phyloP scores from a whole-genome alignment of 2,329 filamentous ascomycete genomes.

The Fusarium sp. region DNA sequence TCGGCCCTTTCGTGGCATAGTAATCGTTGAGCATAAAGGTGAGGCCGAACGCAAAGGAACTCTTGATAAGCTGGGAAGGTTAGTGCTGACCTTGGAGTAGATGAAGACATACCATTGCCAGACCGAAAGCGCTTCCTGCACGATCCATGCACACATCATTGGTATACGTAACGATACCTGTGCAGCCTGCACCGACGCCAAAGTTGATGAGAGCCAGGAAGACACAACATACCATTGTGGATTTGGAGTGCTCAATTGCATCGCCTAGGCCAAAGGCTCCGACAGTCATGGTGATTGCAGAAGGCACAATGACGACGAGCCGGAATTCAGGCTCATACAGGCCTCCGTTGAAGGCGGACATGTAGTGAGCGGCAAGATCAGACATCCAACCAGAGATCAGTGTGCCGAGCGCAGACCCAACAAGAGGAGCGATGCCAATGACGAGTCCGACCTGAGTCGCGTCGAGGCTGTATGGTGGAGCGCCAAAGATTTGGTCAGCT shows the following conservation, averaged over 20 bases:
- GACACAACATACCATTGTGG: background rate
- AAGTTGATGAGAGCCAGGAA: background rate
- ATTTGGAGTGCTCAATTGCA: background rate
- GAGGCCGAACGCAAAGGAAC: background rate
- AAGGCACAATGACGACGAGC: background rate
- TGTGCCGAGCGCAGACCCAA: background rate
- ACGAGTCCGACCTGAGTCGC: background rate
- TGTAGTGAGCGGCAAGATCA: background rate
- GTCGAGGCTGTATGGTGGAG: background rate
- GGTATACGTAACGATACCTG: background rate
- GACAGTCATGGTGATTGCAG: background rate
- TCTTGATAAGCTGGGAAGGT: background rate
- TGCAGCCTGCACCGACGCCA: background rate
- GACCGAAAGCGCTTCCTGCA: background rate
- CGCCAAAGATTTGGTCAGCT: background rate
- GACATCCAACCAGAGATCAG: background rate
- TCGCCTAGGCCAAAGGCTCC: background rate
- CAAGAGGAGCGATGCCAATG: background rate
- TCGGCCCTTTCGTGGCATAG: background rate
- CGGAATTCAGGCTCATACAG: background rate
- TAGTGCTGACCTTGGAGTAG: background rate
- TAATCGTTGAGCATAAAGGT: conserved; percentile 3
- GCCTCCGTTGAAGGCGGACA: background rate
- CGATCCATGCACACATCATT: background rate
- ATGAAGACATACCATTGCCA: background rate